Evolutionary conservation across 1,284 basidiomycete species (phyloP), one percentile per base, ranked within the genome.

Genomic region (Trametes sp.): DNA sequence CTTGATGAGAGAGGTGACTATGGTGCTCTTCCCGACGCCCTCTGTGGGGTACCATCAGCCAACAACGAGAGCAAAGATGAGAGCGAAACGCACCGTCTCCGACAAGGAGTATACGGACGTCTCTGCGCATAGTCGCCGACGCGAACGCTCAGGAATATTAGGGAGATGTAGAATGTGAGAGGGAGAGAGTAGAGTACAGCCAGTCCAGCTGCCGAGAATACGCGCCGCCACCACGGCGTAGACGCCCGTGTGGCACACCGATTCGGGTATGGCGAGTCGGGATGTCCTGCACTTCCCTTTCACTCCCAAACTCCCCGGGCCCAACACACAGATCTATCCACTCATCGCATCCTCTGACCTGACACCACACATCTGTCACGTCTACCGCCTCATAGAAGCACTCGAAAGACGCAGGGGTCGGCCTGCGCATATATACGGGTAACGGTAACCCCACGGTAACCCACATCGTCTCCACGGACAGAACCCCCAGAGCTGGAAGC

Each of bases 1-100:
- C 77, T 98, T 98, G 80, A 98, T 97, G 74, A 98, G 85, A 35
- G 94, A 95, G 16, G 94, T 97, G 75, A 98, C 90, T 75, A 98
- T 95, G 45, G 94, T 95, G 76, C 93, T 95, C 83, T 97, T 97
- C 68, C 95, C 95, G 70, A 96, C 95, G 69, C 92, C 93, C 81
- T 96, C 95, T 96, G 73, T 31, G 21, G n/a, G 35, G 38, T 11
- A 65, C 48, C 33, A 44, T 54, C 45, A 49, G 52, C n/a, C 36
- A 21, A 23, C 23, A 42, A 13, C 24, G 36, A 21, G 45, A 11
- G 36, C 29, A 28, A n/a, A 7, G 9, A 19, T 8, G n/a, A 10
- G 13, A 13, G n/a, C 41, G 59, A 24, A 4, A 78, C 86, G 75
- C 73, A 92, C 94, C 93, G 78, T 98, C 96, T 67, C 96, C 96